A percentile compares a stretch with the other conserved stretches of the same genome.
These are phyloP conservation scores for Mallotus repandus DNA, from an alignment of 441 rosid species.

Conservation along the genomic window DNA sequence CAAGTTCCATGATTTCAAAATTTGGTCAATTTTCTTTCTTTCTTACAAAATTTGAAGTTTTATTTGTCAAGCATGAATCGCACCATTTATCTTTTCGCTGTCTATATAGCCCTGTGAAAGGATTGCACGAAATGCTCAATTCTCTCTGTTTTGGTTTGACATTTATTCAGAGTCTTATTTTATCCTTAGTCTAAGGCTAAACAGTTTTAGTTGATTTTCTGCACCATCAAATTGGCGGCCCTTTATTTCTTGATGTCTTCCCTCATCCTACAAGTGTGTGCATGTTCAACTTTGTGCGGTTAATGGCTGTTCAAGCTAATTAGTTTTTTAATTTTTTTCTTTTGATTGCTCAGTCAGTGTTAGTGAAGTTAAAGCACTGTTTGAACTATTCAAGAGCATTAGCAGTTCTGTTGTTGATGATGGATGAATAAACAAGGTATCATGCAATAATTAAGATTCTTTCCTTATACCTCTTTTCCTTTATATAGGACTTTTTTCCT, in stretches of 20 bases:
- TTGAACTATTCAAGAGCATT: conserved; percentile 91
- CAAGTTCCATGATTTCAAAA: not conserved
- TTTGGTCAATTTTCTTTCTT: no score
- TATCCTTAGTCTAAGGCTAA: not conserved
- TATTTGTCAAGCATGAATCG: not conserved
- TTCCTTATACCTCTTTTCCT: conserved; percentile 9
- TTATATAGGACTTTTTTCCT: not conserved
- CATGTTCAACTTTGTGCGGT: not conserved
- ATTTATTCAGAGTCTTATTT: not conserved
- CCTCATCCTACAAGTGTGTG: not conserved
- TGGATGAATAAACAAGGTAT: conserved; percentile 92
- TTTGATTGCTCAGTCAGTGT: conserved; percentile 68
- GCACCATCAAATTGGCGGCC: not conserved
- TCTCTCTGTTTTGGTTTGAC: not conserved
- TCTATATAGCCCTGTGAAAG: no score
- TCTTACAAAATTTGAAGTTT: not conserved
- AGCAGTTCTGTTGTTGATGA: conserved; percentile 93
- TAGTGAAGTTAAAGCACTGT: conserved; percentile 97
- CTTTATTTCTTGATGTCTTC: not conserved
- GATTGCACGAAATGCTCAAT: no score
- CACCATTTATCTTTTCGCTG: no score
- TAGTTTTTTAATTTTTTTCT: conserved; percentile 1
- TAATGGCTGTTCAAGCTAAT: not conserved
- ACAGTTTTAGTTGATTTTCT: not conserved
- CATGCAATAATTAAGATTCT: not conserved